Conservation (phyloP, 306 rosid genomes). For the Castanea sativa region DNA sequence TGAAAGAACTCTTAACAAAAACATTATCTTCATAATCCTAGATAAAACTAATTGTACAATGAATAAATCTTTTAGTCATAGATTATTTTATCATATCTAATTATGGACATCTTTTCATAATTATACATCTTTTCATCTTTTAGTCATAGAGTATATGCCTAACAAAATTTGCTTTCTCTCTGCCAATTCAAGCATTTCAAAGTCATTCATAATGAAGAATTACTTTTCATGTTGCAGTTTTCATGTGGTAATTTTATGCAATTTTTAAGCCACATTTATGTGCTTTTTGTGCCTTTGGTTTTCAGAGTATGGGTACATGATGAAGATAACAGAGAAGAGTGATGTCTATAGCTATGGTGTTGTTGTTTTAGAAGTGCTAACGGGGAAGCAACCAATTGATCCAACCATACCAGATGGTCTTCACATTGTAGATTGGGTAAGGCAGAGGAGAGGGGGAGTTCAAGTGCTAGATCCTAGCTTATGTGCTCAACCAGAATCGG, state of each 20-base stretch:
- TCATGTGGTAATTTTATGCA: background rate
- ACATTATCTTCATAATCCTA: too few relatives aligned
- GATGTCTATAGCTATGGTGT: conserved; percentile 89
- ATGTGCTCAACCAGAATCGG: conserved; percentile 51
- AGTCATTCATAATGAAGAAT: too few relatives aligned
- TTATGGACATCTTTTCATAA: too few relatives aligned
- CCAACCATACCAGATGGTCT: conserved; percentile 87
- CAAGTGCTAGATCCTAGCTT: conserved; percentile 59
- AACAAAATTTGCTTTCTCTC: too few relatives aligned
- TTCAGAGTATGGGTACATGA: conserved; percentile 85
- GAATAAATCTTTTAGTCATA: too few relatives aligned
- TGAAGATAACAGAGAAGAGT: conserved; percentile 91
- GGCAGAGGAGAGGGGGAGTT: conserved; percentile 46
- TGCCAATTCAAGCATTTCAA: too few relatives aligned
- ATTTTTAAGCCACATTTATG: background rate
- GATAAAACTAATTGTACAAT: too few relatives aligned
- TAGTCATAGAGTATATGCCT: too few relatives aligned
- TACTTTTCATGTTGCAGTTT: too few relatives aligned
- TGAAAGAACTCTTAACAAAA: too few relatives aligned
- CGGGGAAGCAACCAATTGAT: conserved; percentile 88
- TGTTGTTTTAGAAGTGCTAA: conserved; percentile 71
- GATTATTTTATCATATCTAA: too few relatives aligned
- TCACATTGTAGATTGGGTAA: conserved; percentile 89
- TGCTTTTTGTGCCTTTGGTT: conserved; percentile 9
- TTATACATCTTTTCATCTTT: too few relatives aligned